These are phyloP conservation scores for Artemisia tridentata DNA, from an alignment of 129 eudicot genomes.

Conservation along the genomic window DNA sequence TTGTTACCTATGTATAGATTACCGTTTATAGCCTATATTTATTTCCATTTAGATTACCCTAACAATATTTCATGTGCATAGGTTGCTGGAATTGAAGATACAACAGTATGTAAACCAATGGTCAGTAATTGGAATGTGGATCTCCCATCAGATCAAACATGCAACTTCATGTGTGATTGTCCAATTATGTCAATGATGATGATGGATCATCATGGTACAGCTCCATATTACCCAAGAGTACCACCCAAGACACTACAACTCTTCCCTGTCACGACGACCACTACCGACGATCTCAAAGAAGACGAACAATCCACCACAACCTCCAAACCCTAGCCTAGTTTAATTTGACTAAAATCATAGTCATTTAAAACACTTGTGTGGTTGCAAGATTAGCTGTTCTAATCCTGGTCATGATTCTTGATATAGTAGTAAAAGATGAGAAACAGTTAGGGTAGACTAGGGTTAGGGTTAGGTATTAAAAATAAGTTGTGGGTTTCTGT, in stretches of 20 bases:
- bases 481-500: slow-evolving; percentile 34
- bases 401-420: slow-evolving; percentile 22
- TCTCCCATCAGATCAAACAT: slow-evolving; percentile 22
- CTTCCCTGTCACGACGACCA: slow-evolving; percentile 63
- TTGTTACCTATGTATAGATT: background rate
- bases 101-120: slow-evolving; percentile 21
- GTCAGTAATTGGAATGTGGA: slow-evolving; percentile 37
- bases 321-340: slow-evolving; percentile 27
- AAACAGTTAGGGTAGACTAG: slow-evolving; percentile 6
- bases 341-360: slow-evolving; percentile 6
- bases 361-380: background rate
- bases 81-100: slow-evolving; percentile 36
- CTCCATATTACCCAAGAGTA: slow-evolving; percentile 29
- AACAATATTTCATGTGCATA: slow-evolving; percentile 13
- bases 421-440: slow-evolving; percentile 29
- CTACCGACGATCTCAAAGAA: slow-evolving; percentile 17
- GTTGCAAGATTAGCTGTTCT: background rate
- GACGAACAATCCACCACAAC: slow-evolving; percentile 27
- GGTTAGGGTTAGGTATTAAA: slow-evolving; percentile 12
- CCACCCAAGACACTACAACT: slow-evolving; percentile 86
- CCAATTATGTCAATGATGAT: slow-evolving; percentile 44
- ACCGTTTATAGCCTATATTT: slow-evolving; percentile 9
- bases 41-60: background rate
- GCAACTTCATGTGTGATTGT: slow-evolving; percentile 34
- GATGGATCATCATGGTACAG: slow-evolving; percentile 36